Evolutionary conservation across 805 yeast genomes (phyloP).

Genomic region (Yarrowia sp.): DNA sequence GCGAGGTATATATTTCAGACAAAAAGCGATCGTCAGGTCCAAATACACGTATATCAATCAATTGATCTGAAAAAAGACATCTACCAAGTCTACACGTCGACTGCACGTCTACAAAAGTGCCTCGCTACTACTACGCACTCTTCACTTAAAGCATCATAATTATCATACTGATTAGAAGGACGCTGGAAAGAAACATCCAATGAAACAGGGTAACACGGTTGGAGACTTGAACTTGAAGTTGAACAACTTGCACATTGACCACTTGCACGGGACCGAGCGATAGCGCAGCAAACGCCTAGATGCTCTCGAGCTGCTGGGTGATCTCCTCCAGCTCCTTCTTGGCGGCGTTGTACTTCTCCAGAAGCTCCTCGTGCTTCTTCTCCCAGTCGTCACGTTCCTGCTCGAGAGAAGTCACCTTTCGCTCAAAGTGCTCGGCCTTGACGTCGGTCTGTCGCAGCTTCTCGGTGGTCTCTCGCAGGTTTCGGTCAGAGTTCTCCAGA

Average conservation of each 20-base stretch:
- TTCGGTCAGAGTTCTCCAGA: constrained; percentile 86
- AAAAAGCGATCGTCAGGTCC: constrained; percentile 1
- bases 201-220: constrained; percentile 36
- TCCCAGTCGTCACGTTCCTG: constrained; percentile 91
- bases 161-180: constrained; percentile 36
- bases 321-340: constrained; percentile 96
- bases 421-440: constrained; percentile 94
- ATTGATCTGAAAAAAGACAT: background rate
- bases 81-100: background rate
- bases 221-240: constrained; percentile 29
- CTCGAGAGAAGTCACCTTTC: constrained; percentile 91
- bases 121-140: background rate
- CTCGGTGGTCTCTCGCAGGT: constrained; percentile 90
- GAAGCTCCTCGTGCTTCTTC: constrained; percentile 86
- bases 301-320: constrained; percentile 88
- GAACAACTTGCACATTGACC: constrained; percentile 20
- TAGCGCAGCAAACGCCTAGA: constrained; percentile 45
- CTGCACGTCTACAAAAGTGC: background rate
- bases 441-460: constrained; percentile 94
- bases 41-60: constrained; percentile 10
- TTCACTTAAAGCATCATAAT: constrained; percentile 26
- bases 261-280: constrained; percentile 10
- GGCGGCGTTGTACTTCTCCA: constrained; percentile 79
- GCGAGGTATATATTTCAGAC: background rate
- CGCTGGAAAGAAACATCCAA: constrained; percentile 26